Evolutionary conservation across 306 rosid species (phyloP).

Genomic region (barrel medic (Medicago truncatula)): MtrunA17r5.0-ANR NC_053049.1:4454001-4454500

Average conservation of each 20-base stretch:
- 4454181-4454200: slow-evolving; percentile 27
- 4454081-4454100: slow-evolving; percentile 80
- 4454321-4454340: no score
- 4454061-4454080: slow-evolving; percentile 92
- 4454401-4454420: no score
- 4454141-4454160: slow-evolving; percentile 58
- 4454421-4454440: no score
- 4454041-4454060: slow-evolving; percentile 97
- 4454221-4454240: background rate
- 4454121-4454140: slow-evolving; percentile 84
- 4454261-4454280: no score
- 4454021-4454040: slow-evolving; percentile 70
- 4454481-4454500: no score
- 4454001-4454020: slow-evolving; percentile 22
- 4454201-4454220: background rate
- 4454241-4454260: background rate
- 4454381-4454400: no score
- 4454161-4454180: slow-evolving; percentile 34
- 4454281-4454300: no score
- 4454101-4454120: slow-evolving; percentile 75
- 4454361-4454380: no score
- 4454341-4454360: no score
- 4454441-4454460: no score
- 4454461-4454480: no score
- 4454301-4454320: no score